A percentile compares a stretch with the other conserved stretches of the same genome.
Evolutionary conservation across 139 green algal species (phyloP).

Genomic region (Auxenochlorella pyrenoidosa): DNA sequence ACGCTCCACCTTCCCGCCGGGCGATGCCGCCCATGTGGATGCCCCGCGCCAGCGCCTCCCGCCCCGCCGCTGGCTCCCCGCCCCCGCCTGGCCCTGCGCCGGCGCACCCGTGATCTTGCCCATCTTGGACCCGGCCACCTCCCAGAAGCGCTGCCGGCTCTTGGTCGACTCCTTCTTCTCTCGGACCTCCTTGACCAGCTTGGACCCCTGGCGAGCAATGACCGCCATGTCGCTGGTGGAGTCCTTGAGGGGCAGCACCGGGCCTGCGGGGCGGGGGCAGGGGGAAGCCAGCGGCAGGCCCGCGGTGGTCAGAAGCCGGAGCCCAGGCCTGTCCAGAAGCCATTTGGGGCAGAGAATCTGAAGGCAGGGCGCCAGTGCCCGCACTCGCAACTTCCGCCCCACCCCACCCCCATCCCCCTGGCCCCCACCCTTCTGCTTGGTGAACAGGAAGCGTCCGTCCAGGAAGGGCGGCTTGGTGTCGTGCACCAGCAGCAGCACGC

Average conservation of each 20-base stretch:
- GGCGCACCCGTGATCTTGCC: slow-evolving; percentile 82
- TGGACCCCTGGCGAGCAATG: slow-evolving; percentile 82
- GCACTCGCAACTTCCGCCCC: no score
- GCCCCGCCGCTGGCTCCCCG: background rate
- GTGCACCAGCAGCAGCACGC: slow-evolving; percentile 95
- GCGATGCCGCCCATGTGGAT: no score
- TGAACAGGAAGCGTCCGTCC: slow-evolving; percentile 88
- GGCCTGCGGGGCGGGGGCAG: slow-evolving; percentile 48
- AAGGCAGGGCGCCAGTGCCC: no score
- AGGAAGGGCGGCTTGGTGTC: slow-evolving; percentile 98
- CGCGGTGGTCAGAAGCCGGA: no score
- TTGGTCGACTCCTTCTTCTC: slow-evolving; percentile 95
- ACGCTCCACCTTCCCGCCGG: no score
- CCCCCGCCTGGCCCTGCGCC: background rate
- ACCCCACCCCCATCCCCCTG: background rate
- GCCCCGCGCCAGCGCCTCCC: no score
- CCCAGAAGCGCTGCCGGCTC: slow-evolving; percentile 94
- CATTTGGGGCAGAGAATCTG: no score
- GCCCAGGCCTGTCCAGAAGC: no score
- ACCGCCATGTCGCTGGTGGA: slow-evolving; percentile 97
- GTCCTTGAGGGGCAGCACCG: slow-evolving; percentile 95
- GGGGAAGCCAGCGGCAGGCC: background rate
- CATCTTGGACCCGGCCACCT: slow-evolving; percentile 97
- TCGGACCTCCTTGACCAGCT: slow-evolving; percentile 71
- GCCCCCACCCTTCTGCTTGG: slow-evolving; percentile 72